phyloP scores from a whole-genome alignment of 2,329 filamentous ascomycete genomes.

The Aspergillus amoenus region DNA sequence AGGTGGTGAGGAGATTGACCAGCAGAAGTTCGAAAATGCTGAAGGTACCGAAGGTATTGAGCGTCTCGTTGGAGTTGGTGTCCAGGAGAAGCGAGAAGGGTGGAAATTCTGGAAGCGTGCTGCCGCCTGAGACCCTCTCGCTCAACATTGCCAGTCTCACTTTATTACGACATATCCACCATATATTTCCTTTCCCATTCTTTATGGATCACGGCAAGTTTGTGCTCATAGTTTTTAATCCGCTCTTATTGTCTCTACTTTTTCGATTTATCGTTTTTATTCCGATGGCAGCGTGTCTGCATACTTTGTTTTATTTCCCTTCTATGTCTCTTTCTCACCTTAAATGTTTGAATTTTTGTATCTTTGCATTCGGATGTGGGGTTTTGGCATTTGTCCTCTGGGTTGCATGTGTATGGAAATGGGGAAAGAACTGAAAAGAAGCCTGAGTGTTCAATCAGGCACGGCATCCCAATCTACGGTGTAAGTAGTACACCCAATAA shows the following conservation, averaged over 20 bases:
- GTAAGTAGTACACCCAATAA: neutral
- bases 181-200: neutral
- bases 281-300: neutral
- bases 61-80: constrained; percentile 76
- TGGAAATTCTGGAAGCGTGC: constrained; percentile 79
- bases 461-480: neutral
- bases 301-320: neutral
- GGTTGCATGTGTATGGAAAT: neutral
- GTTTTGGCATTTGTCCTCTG: neutral
- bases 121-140: neutral
- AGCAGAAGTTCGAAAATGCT: constrained; percentile 82
- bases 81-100: constrained; percentile 68
- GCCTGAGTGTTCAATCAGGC: neutral
- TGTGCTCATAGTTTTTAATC: neutral
- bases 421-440: neutral
- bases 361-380: constrained; percentile 4
- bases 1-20: constrained; percentile 88
- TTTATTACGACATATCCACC: neutral
- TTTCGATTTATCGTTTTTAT: neutral
- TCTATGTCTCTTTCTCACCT: neutral
- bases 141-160: neutral
- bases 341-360: neutral
- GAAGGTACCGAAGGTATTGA: constrained; percentile 84
- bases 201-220: neutral
- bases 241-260: neutral